These are phyloP conservation scores for Scutellaria baicalensis DNA, from an alignment of 257 asterid species.

Conservation along the genomic window DNA sequence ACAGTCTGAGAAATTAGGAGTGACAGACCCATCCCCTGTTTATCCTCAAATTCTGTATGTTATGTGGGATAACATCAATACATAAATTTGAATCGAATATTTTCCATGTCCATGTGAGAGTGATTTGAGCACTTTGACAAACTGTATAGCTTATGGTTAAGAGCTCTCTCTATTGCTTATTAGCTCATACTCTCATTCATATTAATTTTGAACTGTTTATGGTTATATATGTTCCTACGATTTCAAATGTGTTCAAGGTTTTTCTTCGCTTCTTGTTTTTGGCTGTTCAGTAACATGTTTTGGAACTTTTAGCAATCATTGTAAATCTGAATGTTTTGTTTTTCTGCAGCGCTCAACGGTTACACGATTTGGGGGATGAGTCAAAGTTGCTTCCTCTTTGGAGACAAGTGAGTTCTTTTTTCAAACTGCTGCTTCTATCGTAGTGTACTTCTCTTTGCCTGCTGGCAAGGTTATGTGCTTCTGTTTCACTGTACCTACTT, in stretches of 20 bases:
- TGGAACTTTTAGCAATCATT: conserved; percentile 9
- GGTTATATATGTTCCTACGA: background rate
- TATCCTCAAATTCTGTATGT: background rate
- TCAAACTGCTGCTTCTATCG: conserved; percentile 10
- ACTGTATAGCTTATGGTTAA: background rate
- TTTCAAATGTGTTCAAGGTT: background rate
- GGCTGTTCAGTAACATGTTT: background rate
- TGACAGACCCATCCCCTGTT: background rate
- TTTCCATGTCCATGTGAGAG: background rate
- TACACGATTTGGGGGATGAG: conserved; percentile 90
- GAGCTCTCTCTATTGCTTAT: background rate
- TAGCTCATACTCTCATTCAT: background rate
- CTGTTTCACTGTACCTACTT: background rate
- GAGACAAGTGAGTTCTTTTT: conserved; percentile 79
- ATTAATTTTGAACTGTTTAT: background rate
- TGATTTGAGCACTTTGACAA: background rate
- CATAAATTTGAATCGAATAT: background rate
- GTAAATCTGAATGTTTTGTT: conserved; percentile 4
- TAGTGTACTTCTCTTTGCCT: background rate
- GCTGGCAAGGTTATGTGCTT: conserved; percentile 3
- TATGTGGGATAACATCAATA: background rate
- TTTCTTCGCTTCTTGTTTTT: background rate
- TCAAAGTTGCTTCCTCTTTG: conserved; percentile 93
- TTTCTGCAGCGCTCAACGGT: conserved; percentile 73
- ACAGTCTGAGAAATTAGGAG: background rate